Evolutionary conservation across 371 early-diverging fungal genomes (phyloP), one percentile per base, ranked within the genome.

Genomic region (Apophysomyces variabilis): DNA sequence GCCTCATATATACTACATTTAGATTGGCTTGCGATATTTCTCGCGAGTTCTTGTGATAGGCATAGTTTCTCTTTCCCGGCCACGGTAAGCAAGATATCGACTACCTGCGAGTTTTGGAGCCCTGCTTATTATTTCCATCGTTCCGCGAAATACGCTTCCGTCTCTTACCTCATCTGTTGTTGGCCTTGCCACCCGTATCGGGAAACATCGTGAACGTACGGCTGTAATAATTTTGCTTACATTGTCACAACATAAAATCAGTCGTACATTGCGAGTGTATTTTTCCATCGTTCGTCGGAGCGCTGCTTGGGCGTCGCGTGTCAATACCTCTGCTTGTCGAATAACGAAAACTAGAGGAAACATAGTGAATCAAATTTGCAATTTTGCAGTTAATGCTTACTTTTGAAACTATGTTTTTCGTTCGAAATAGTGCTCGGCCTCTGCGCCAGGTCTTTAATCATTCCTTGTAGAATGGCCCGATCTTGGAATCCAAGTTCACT

Each of bases 261-360:
- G 81, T 36, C 99, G 92, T 70, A 99, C 85, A 70, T 95, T 96
- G 26, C 76, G 66, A 79, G 94, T 95, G 79, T 99, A 99, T 78
- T 96, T 96, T 82, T 99, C 99, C 97, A 99, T 99, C 1, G 99
- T 99, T 38, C 99, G 87, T 68, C 99, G 90, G 60, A 99, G 88
- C 14, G 96, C 99, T 39, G 97, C 95, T 83, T 99, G 99, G 8
- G 99, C 99, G 65, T 98, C 97, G 63, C 90, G 84, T 11, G 92
- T 88, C 62, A 99, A 84, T 61, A 85, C 72, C 70, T 99, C 99
- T 4, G 99, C 99, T 73, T 99, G 96, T 73, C 96, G 92, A 68
- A 99, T 91, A 45, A 99, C 89, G 7, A 99, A 92, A 12, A 99
- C 93, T 92, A 80, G 50, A 68, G 21, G 69, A 26, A 45, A 18